Evolutionary conservation across 495 filamentous ascomycete species (phyloP), one percentile per base, ranked within the genome.

Genomic region (Neurospora sublineolata): DNA sequence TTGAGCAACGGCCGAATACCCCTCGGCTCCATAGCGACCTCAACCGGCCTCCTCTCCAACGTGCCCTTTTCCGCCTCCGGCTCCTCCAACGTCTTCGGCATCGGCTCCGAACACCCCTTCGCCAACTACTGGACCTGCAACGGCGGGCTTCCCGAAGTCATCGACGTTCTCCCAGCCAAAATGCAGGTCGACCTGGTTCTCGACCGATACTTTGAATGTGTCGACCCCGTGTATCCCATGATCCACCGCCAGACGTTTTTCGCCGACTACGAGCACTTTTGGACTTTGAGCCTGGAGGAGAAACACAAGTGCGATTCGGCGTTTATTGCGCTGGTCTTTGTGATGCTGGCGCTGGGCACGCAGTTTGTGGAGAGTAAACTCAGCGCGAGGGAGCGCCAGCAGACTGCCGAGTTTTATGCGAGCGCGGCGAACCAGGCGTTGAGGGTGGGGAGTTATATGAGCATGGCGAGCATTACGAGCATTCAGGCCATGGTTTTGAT

Each of bases 51-150:
- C 30, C 83, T 92, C 30, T 90, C 89, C 68, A 87, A 92, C 77
- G 84, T 91, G 7, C 89, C 90, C 20, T 87, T 88, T 74, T 88
- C 89, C 1, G 80, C 86, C 30, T 86, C 87, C 0, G 85, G 87
- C 37, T 85, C 86, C 18, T 88, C 86, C 52, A 90, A 89, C 70
- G 88, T 92, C 44, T 93, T 92, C 77, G 90, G 88, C n/a, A 84
- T 88, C 68, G 86, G 87, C 20, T 84, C 85, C 6, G 88, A 89
- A 78, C 88, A 91, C 70, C 87, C 88, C 3, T 91, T 90, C 74
- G 87, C 88, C 74, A 93, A 93, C 77, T 93, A 93, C 78, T 93
- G 90, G 90, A 92, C 90, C 8, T 90, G 87, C 74, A 84, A 87
- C 68, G 90, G 90, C 33, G 90, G 90, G 1, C 79, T 93, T 27